These are phyloP conservation scores for Conticribra weissflogii DNA, from an alignment of 108 stramenopile genomes.

Conservation along the genomic window DNA sequence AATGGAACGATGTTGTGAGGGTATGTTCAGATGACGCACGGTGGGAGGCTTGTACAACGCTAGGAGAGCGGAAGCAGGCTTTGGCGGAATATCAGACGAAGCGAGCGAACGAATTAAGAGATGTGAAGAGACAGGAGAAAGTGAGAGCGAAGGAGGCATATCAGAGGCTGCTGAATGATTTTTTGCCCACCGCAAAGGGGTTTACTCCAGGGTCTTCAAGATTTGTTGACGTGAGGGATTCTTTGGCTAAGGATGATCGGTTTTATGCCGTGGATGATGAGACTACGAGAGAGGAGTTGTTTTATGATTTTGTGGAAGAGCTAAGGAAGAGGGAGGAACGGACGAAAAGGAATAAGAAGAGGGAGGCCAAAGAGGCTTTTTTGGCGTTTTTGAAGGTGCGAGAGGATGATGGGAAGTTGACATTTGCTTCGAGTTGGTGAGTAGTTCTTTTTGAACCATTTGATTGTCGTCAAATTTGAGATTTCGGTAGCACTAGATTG, in stretches of 20 bases:
- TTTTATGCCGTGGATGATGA: conserved; percentile 84
- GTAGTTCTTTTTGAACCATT: conserved; percentile 7
- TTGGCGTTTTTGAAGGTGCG: conserved; percentile 60
- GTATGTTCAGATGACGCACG: conserved; percentile 64
- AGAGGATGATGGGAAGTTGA: conserved; percentile 70
- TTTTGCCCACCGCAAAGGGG: conserved; percentile 51
- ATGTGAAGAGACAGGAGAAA: conserved; percentile 75
- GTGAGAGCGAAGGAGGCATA: conserved; percentile 77
- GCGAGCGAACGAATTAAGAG: conserved; percentile 76
- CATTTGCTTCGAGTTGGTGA: conserved; percentile 79
- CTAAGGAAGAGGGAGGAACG: conserved; percentile 77
- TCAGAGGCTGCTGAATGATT: conserved; percentile 60
- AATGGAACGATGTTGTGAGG: conserved; percentile 79
- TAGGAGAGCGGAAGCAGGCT: conserved; percentile 84
- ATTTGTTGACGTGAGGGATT: conserved; percentile 62
- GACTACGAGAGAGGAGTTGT: conserved; percentile 63
- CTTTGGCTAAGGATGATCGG: conserved; percentile 77
- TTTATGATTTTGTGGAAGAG: conserved; percentile 83
- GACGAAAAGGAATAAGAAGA: conserved; percentile 64
- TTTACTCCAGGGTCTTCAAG: conserved; percentile 55
- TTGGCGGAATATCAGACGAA: conserved; percentile 90
- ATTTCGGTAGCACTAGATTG: background rate
- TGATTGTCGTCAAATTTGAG: background rate
- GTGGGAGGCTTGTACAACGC: conserved; percentile 71
- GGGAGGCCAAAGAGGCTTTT: conserved; percentile 66